A percentile compares a stretch with the other conserved stretches of the same genome.
phyloP scores from a whole-genome alignment of 345 rosid species.

The Corymbia maculata region DNA sequence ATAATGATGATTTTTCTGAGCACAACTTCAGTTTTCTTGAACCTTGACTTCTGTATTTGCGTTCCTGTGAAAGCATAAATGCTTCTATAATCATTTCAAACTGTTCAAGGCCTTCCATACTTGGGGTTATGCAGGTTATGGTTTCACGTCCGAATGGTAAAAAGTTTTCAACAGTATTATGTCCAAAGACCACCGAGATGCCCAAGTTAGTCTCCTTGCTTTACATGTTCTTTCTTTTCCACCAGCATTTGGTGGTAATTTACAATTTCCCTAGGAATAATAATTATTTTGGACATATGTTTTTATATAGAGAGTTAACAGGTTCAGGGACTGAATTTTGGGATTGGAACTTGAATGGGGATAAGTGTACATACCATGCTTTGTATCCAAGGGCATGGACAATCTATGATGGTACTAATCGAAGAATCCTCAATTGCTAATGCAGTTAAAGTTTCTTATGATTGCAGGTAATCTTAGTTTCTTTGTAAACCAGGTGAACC shows the following conservation, averaged over 20 bases:
- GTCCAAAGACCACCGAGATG: constrained; percentile 37
- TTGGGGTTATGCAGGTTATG: constrained; percentile 43
- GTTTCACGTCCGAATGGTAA: constrained; percentile 66
- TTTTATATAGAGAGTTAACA: constrained; percentile 14
- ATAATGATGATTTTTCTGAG: background rate
- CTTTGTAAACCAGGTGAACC: constrained; percentile 40
- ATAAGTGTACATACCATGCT: constrained; percentile 84
- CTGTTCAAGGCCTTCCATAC: background rate
- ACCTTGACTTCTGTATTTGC: background rate
- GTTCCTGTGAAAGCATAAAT: background rate
- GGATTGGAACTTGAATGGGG: constrained; percentile 92
- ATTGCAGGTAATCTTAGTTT: constrained; percentile 19
- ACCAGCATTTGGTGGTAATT: background rate
- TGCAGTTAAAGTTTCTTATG: background rate
- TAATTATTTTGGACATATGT: background rate
- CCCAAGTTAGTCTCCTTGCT: constrained; percentile 32
- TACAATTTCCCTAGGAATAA: background rate
- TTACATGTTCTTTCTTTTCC: background rate
- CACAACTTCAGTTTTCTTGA: background rate
- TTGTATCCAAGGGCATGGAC: constrained; percentile 97
- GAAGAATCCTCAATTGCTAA: background rate
- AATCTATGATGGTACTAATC: constrained; percentile 56
- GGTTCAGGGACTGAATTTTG: constrained; percentile 56
- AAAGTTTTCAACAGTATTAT: constrained; percentile 70
- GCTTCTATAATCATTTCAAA: background rate